Evolutionary conservation across 2,329 filamentous ascomycete genomes (phyloP).

Genomic region (Scortechinia acanthostroma): DNA sequence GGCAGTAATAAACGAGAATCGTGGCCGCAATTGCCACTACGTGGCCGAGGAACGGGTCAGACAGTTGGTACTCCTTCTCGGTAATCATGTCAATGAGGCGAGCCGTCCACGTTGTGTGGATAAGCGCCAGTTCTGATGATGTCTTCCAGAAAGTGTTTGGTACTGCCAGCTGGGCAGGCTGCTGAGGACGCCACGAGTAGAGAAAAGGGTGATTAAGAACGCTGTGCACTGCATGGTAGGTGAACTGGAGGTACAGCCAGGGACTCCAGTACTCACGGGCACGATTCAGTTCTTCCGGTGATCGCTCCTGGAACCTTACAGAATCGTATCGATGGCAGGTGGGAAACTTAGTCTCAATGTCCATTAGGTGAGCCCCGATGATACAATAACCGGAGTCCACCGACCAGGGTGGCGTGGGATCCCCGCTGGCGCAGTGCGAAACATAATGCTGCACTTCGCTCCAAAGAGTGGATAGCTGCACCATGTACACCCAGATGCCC

Average conservation of each 20-base stretch:
- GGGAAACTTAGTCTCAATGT: constrained; percentile 36
- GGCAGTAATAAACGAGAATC: constrained; percentile 43
- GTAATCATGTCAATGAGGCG: constrained; percentile 44
- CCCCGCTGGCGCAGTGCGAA: constrained; percentile 34
- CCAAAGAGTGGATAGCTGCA: constrained; percentile 24
- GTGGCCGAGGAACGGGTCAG: constrained; percentile 42
- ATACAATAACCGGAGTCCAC: constrained; percentile 41
- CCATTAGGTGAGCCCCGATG: constrained; percentile 39
- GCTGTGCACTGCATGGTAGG: constrained; percentile 39
- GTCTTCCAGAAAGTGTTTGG: constrained; percentile 45
- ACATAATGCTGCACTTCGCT: constrained; percentile 35
- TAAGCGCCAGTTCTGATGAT: constrained; percentile 38
- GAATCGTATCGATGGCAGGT: constrained; percentile 43
- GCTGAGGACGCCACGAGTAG: constrained; percentile 40
- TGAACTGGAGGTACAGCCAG: constrained; percentile 43
- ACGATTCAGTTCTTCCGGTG: constrained; percentile 30
- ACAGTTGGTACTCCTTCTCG: constrained; percentile 36
- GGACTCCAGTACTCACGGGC: constrained; percentile 40
- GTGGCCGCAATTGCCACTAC: constrained; percentile 41
- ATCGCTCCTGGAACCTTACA: constrained; percentile 40
- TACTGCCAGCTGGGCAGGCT: constrained; percentile 39
- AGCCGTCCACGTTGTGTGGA: constrained; percentile 44
- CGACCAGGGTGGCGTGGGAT: constrained; percentile 38
- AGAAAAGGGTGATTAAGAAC: constrained; percentile 44
- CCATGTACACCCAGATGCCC: constrained; percentile 11